Base-by-base conservation (phyloP, 345 rosid genomes). In the Erucastrum elatum region DNA sequence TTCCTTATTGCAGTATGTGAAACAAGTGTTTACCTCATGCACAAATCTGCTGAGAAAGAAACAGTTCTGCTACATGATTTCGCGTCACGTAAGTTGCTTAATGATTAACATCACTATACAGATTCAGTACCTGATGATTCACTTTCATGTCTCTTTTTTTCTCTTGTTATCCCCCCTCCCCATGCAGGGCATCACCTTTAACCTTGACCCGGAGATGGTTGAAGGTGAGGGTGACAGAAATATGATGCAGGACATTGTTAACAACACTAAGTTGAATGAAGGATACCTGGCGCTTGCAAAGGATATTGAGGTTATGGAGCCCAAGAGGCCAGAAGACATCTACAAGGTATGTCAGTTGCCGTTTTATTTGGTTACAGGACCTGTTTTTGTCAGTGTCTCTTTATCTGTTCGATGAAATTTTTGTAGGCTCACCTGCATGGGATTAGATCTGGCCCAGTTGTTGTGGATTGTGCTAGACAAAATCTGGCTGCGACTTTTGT, bases 21-120 rank as follows among this genome's bases (percentile, higher is more conserved):
- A 81, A 66, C 89, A 91, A 83, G 85, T 96, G 58, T 96, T 93
- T 75, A 84, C 83, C 39, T 88, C 92, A 60, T 93, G 99, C 63
- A 66, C 87, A 70, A 92, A 91, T 82, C 64, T 84, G 68, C 79
- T 86, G 55, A 85, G 64, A 71, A 96, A 88, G 94, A 96, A 88
- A 86, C 97, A 96, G 79, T 91, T 93, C 70, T 89, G 92, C 81
- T 96, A 90, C 80, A 90, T 95, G 67, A 83, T 95, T 81, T 91
- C 94, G 46, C 90, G 98, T 30, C 98, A 93, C 84, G 99, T 93
- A 86, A 87, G 97, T 87, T 87, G 56, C 56, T 51, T 51, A 51
- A n/a, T 51, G 56, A 51, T 51, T 51, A 12, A 46, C 53, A 46
- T 46, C 53, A 46, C 53, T 46, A 51, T n/a, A 51, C 56, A 51